Evolutionary conservation across 1,284 basidiomycete genomes (phyloP), one percentile per base, ranked within the genome.

Genomic region (Ceratobasidium sp.): DNA sequence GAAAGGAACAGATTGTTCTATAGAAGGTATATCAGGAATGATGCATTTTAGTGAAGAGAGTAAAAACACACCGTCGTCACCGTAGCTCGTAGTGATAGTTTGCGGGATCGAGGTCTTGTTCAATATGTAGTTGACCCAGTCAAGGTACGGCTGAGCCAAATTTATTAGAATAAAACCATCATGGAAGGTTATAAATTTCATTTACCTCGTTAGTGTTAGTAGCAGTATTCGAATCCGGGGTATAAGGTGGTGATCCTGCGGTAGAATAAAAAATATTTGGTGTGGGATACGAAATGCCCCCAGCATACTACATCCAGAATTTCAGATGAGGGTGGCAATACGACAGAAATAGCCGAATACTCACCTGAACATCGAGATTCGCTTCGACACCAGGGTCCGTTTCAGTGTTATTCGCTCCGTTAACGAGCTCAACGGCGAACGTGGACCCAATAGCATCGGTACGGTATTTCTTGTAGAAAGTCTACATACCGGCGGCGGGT

Each of bases 121-220:
- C 19, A 65, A 17, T 47, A 74, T 54, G 31, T 65, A 63, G 29
- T 53, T 53, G 9, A 65, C 9, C 50, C 79, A 77, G 51, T 74
- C 67, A 44, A 78, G 74, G 75, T 82, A 82, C 22, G 81, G 82
- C 76, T 62, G 29, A 19, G n/a, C 19, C 87, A 90, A 75, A 89
- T 85, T 22, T 93, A 81, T 89, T 90, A 92, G 74, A 22, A 84
- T 85, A n/a, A 81, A n/a, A 79, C 73, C 19, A 7, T 51, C 50
- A n/a, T 24, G 19, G 24, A 77, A 92, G 91, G 0, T 85, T 85
- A 77, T 83, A 83, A n/a, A 31, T 24, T n/a, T 19, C 9, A 51
- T 24, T 51, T 24, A 19, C 50, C 19, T 82, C 82, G 77, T 82
- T 82, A 59, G 78, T 80, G 73, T 81, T 79, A n/a, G 67, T 79